phyloP scores from a whole-genome alignment of 2,329 filamentous ascomycete species.

The Akanthomyces muscarius region DNA sequence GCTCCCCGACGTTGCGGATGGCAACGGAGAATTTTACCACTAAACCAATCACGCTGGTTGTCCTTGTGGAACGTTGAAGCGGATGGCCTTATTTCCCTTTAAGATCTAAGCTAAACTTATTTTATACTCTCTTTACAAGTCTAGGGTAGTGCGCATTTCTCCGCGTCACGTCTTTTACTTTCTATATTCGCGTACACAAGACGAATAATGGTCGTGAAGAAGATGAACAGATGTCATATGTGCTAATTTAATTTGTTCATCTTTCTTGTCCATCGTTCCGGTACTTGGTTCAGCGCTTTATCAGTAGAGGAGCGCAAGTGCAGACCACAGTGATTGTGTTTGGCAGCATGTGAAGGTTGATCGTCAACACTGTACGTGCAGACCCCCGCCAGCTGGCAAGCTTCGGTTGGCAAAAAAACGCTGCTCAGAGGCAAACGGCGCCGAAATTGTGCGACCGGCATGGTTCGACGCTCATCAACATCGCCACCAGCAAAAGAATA shows the following conservation, averaged over 20 bases:
- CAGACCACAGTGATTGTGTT: no score
- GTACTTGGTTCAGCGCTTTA: no score
- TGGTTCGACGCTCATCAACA: not conserved
- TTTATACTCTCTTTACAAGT: not conserved
- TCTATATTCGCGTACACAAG: no score
- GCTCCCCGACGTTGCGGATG: constrained; percentile 18
- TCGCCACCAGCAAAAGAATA: not conserved
- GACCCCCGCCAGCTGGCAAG: not conserved
- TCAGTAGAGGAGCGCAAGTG: no score
- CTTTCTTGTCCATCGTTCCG: no score
- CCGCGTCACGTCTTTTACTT: no score
- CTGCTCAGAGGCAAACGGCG: not conserved
- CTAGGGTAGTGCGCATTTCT: not conserved
- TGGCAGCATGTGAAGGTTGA: no score
- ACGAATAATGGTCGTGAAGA: no score
- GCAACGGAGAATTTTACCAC: constrained; percentile 18
- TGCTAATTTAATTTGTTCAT: no score
- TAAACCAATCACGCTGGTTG: constrained; percentile 15
- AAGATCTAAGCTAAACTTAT: not conserved
- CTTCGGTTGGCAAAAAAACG: not conserved
- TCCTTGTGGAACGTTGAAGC: not conserved
- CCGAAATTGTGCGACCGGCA: not conserved
- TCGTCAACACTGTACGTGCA: no score
- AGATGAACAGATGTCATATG: no score
- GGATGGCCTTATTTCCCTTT: not conserved